Base-by-base conservation (phyloP, 306 rosid species). In the Fragaria iinumae region DNA sequence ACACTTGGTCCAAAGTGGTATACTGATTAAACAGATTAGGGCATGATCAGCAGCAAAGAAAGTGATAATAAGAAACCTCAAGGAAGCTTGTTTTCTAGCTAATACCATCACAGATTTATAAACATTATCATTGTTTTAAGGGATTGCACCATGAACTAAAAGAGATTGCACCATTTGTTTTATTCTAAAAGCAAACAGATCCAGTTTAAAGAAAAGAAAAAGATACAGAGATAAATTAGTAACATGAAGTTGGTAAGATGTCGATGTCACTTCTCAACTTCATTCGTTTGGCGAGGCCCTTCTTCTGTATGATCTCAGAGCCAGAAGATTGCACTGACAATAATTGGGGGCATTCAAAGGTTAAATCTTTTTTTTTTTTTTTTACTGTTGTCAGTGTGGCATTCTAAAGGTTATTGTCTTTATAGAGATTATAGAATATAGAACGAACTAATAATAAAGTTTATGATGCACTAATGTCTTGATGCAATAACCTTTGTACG, bases 191-290 rank as follows among this genome's bases (percentile, higher is more conserved):
- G 12, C 11, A 20, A 20, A 9, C 34, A 25, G 39, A 48, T 8
- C 32, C 14, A 53, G 55, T 39, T 6, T 4, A 8, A 55, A 57
- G 67, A 59, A 62, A 25, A 70, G 16, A 34, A 16, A 8, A 13
- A 48, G 72, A 50, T 60, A 75, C 14, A 4, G 38, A 21, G 20
- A 70, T 36, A 34, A 68, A 11, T 34, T 45, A 7, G 75, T 49
- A 43, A 17, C 59, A 36, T 43, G 60, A 41, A 75, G 80, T 74
- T 17, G 87, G 87, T 84, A 76, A 57, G 59, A 78, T 13, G 90
- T 89, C 89, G 77, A 68, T 83, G 72, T 89, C 90, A 77, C 66
- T 80, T 79, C 27, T 39, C 68, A 43, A 38, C 48, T 21, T 23
- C 10, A 16, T 43, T 45, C 23, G 1, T 52, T 48, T 62, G 47